Conservation (phyloP, 768 basidiomycete genomes). For the Tylopilus plumbeoviolaceoides region DNA sequence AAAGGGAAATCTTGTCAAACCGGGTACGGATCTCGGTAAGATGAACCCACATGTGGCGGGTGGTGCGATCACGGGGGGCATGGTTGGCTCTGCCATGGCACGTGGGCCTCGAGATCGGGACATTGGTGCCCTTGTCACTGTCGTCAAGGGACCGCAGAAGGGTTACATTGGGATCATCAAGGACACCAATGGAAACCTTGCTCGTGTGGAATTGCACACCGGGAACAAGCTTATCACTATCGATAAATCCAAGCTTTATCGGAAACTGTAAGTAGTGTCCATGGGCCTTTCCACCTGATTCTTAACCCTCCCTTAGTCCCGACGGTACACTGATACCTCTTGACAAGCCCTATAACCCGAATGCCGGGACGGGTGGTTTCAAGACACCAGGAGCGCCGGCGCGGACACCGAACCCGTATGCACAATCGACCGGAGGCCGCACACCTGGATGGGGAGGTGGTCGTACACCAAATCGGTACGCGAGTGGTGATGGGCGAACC, state of each 20-base stretch:
- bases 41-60: constrained; percentile 77
- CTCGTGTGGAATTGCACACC: constrained; percentile 86
- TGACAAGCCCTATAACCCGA: constrained; percentile 33
- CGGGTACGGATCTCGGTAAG: constrained; percentile 75
- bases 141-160: constrained; percentile 87
- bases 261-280: constrained; percentile 57
- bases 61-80: constrained; percentile 59
- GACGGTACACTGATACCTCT: constrained; percentile 55
- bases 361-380: constrained; percentile 18
- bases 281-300: background rate
- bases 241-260: constrained; percentile 72
- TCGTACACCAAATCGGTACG: constrained; percentile 69
- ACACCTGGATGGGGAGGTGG: constrained; percentile 38
- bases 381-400: constrained; percentile 38
- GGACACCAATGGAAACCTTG: constrained; percentile 84
- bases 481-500: constrained; percentile 51
- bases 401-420: constrained; percentile 45
- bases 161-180: constrained; percentile 90
- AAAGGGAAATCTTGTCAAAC: constrained; percentile 68
- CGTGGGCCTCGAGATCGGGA: constrained; percentile 80
- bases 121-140: constrained; percentile 72
- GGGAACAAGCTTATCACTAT: constrained; percentile 88
- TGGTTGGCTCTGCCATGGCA: constrained; percentile 79
- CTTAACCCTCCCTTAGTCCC: constrained; percentile 37
- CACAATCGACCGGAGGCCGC: constrained; percentile 35